Conservation (phyloP, 495 filamentous ascomycete species). For the Physcia stellaris region DNA sequence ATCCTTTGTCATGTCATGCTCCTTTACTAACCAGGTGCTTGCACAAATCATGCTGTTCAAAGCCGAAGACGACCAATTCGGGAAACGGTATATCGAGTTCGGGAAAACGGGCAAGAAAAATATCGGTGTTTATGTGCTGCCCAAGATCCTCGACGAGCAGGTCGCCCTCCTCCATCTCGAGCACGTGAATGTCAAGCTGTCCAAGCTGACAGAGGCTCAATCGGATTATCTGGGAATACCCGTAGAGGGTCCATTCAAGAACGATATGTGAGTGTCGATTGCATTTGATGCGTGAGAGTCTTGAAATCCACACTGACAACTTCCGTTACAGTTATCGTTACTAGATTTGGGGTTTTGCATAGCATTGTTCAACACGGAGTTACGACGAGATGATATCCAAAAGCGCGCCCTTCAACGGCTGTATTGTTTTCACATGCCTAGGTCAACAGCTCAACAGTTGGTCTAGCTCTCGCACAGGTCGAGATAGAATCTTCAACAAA, state of each 20-base stretch:
- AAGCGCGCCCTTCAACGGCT: neutral
- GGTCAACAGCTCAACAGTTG: too few relatives aligned
- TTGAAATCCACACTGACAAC: too few relatives aligned
- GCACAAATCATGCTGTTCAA: conserved; percentile 98
- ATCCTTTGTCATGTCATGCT: conserved; percentile 99
- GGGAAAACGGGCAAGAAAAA: conserved; percentile 80
- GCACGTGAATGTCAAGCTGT: conserved; percentile 91
- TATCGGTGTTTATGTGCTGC: conserved; percentile 89
- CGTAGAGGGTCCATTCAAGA: conserved; percentile 85
- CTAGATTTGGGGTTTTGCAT: too few relatives aligned
- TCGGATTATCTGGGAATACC: conserved; percentile 85
- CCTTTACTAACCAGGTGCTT: conserved; percentile 99
- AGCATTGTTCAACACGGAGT: conserved; percentile 2
- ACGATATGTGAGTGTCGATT: conserved; percentile 54
- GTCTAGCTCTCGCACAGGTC: too few relatives aligned
- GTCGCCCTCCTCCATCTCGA: conserved; percentile 85
- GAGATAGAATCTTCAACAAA: too few relatives aligned
- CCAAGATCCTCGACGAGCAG: conserved; percentile 97
- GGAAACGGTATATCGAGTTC: conserved; percentile 91
- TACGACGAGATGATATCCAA: neutral
- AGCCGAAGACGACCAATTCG: conserved; percentile 73
- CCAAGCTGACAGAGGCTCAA: conserved; percentile 70
- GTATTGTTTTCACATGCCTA: too few relatives aligned
- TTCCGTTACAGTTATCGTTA: conserved; percentile 34
- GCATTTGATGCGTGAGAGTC: too few relatives aligned